phyloP scores from a whole-genome alignment of 306 rosid genomes.

The Prinsepia uniflora region DNA sequence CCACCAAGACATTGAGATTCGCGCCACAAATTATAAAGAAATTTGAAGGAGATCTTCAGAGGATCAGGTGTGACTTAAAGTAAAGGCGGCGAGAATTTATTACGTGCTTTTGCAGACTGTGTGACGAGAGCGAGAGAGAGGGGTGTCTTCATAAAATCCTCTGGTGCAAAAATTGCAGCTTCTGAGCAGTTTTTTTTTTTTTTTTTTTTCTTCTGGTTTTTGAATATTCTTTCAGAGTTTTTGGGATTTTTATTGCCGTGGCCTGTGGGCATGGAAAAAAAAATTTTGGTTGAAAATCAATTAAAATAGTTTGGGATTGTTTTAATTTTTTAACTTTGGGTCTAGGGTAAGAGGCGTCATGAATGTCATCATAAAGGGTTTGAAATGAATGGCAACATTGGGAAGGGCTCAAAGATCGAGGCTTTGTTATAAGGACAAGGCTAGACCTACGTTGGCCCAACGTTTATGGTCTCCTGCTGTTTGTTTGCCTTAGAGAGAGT shows the following conservation, averaged over 20 bases:
- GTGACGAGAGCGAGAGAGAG: slow-evolving; percentile 9
- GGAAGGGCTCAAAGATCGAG: slow-evolving; percentile 30
- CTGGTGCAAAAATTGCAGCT: slow-evolving; percentile 3
- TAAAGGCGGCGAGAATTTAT: slow-evolving; percentile 85
- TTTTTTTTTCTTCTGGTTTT: background rate
- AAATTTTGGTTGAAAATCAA: too few species aligned
- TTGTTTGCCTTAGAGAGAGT: slow-evolving; percentile 21
- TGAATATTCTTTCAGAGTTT: background rate
- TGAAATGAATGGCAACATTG: slow-evolving; percentile 31
- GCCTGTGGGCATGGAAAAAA: too few species aligned
- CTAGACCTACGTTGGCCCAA: slow-evolving; percentile 17
- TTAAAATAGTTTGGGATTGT: too few species aligned
- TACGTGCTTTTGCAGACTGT: slow-evolving; percentile 11
- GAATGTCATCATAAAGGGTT: slow-evolving; percentile 35
- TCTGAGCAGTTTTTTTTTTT: background rate
- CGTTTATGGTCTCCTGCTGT: slow-evolving; percentile 29
- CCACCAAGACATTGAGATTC: slow-evolving; percentile 53
- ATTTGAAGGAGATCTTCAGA: slow-evolving; percentile 41
- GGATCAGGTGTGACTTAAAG: slow-evolving; percentile 45
- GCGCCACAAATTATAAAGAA: slow-evolving; percentile 35
- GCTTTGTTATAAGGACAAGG: slow-evolving; percentile 14
- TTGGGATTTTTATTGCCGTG: background rate
- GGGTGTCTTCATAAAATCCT: slow-evolving; percentile 3
- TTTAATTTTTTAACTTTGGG: background rate
- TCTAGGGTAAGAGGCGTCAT: slow-evolving; percentile 33